Base-by-base conservation (phyloP, 106 monocot genomes). In the Platanthera guangdongensis region DNA sequence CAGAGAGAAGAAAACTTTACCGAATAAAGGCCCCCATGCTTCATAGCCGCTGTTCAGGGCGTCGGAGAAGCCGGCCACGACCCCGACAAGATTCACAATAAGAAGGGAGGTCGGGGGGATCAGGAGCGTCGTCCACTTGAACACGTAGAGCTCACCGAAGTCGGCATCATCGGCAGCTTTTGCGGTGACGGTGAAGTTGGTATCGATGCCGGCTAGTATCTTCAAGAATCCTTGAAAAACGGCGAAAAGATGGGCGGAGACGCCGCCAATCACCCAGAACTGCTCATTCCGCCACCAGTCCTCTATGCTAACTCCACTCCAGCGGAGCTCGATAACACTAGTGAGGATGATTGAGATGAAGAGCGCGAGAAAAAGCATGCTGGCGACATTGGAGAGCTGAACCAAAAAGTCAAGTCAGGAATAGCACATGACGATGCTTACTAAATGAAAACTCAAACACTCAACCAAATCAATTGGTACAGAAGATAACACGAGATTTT, bases 251-350 rank as follows among this genome's bases (percentile, higher is more conserved):
- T 95, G 95, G 4, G 95, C 95, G 6, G 95, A 95, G 48, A 95
- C 88, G n/a, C 95, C 95, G 19, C 95, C 95, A 8, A 93, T 95
- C 50, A 95, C 95, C 95, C 92, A 95, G 84, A 95, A 95, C 79
- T 95, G 95, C 78, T 95, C 95, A 28, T 95, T 95, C 12, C 95
- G 83, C 95, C 95, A 95, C 93, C 81, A 90, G 68, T 95, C 92
- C 75, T 93, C 95, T 9, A 95, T 93, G 22, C 95, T 88, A 7
- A 97, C 85, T 14, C 96, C 96, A 52, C 91, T 93, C 96, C 96
- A 97, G 4, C 96, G 87, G 18, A 93, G 83, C 89, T 97, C 96
- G 2, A 91, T 83, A 13, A 93, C 91, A 50, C 91, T 89, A 14
- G 96, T 97, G 25, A 89, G n/a, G 71, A 97, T 93, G 81, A 97